Evolutionary conservation across 139 green algal genomes (phyloP), one percentile per base, ranked within the genome.

Genomic region (Chlorella ohadii): DNA sequence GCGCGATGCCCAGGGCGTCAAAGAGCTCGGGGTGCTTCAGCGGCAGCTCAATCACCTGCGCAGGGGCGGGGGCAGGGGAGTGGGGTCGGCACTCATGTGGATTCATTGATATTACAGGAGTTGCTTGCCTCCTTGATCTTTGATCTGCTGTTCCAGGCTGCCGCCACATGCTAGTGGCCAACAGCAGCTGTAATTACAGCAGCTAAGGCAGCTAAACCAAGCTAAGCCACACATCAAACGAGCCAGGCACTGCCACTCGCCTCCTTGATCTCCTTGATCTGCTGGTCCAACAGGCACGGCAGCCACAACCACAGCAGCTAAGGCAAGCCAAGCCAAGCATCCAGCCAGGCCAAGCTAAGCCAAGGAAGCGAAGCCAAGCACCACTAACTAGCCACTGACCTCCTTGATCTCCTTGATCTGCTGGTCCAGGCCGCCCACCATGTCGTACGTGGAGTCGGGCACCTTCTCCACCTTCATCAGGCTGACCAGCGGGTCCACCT

Each of bases 391-490:
- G 44, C 11, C 44, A 55, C 44, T 55, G 7, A 95, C 96, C 93
- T 99, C 97, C 89, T 99, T 99, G 90, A 99, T 99, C 89, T 99
- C 97, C 91, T 99, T 99, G 84, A 99, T 99, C 91, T 99, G 97
- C 92, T 99, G 94, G 87, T 99, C 97, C 56, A 98, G 91, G 1
- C 97, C 97, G 27, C 97, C 97, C 81, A 99, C 98, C 97, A 99
- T 99, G 92, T 99, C 97, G 89, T 99, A 99, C 12, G 97, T 99
- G 9, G 95, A 99, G 90, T 99, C 97, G 1, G 97, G 97, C 74
- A 99, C 97, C 93, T 99, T 99, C 91, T 99, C 97, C n/a, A 75
- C 97, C 93, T 99, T 99, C 96, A 99, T 99, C 33, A 99, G 90
- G 72, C 84, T 93, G 36, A 98, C 94, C 41, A 98, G 89, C 4